Evolutionary conservation across 257 asterid species (phyloP), one percentile per base, ranked within the genome.

Genomic region (Petrea volubilis): DNA sequence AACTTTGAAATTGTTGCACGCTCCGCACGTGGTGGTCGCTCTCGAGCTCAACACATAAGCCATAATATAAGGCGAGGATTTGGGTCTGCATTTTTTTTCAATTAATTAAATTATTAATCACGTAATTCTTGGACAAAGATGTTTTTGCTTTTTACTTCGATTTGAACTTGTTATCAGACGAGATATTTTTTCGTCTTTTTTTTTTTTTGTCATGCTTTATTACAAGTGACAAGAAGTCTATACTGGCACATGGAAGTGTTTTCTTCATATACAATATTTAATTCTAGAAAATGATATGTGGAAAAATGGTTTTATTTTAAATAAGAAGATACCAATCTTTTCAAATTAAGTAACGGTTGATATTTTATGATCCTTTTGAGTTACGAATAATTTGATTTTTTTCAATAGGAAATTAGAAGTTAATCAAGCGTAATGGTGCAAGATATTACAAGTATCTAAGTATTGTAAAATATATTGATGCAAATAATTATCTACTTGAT

Each of bases 1-100:
- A n/a, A 12, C 4, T 38, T 83, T 71, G 82, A 40, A 58, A 50
- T 20, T 64, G 41, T 62, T 41, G 11, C 18, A 38, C 73, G 75
- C 82, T 46, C 4, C 72, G 80, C 87, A 87, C 80, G 67, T 85
- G 93, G 77, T 27, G 12, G 84, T 80, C 88, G 74, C 79, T 23
- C 43, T 83, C 89, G 6, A 68, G 17, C n/a, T 7, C 56, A 33
- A 75, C 82, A 61, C 0, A 60, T 18, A 4, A 28, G 15, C 80
- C 83, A 51, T 60, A 46, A 83, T 65, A 72, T 63, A 9, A 67
- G 85, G 81, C 85, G 83, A 53, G 36, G 78, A 79, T 86, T 78
- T 60, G 44, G 85, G 77, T 15, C 0, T n/a, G 13, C 62, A 10
- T 55, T 68, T 63, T 76, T 55, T 68, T 63, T 76, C 78, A 73